Evolutionary conservation across 2,329 filamentous ascomycete genomes (phyloP).

Genomic region (Fusarium sambucinum): DNA sequence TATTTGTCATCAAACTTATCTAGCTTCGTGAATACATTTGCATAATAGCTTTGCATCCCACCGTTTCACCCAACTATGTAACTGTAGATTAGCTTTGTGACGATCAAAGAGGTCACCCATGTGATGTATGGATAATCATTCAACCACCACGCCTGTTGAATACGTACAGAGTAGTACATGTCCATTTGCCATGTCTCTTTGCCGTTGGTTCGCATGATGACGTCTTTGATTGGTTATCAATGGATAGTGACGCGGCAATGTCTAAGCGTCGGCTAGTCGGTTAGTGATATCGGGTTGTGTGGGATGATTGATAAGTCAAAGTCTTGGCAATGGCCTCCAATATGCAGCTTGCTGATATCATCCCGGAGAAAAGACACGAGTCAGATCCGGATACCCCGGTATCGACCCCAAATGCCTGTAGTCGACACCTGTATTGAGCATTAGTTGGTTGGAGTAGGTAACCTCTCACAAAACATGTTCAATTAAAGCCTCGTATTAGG

Average conservation of each 20-base stretch:
- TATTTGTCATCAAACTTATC: background rate
- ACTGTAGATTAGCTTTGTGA: background rate
- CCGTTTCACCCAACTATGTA: background rate
- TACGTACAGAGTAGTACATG: too few relatives aligned
- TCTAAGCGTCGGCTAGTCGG: background rate
- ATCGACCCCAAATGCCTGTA: background rate
- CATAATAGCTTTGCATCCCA: background rate
- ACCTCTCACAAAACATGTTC: background rate
- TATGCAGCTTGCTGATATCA: background rate
- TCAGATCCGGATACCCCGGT: background rate
- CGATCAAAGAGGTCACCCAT: background rate
- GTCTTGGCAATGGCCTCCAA: slow-evolving; percentile 2
- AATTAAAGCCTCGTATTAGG: background rate
- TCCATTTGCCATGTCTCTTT: background rate
- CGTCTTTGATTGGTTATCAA: background rate
- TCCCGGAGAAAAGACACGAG: background rate
- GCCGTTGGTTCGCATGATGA: background rate
- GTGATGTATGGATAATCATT: background rate
- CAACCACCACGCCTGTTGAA: background rate
- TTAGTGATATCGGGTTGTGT: background rate
- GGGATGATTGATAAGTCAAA: slow-evolving; percentile 3
- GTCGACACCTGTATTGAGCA: background rate
- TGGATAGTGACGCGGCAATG: slow-evolving; percentile 1
- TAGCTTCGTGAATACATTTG: background rate
- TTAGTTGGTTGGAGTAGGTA: background rate